Evolutionary conservation across 2,329 filamentous ascomycete species (phyloP).

Genomic region (Aspergillus alliaceus): DNA sequence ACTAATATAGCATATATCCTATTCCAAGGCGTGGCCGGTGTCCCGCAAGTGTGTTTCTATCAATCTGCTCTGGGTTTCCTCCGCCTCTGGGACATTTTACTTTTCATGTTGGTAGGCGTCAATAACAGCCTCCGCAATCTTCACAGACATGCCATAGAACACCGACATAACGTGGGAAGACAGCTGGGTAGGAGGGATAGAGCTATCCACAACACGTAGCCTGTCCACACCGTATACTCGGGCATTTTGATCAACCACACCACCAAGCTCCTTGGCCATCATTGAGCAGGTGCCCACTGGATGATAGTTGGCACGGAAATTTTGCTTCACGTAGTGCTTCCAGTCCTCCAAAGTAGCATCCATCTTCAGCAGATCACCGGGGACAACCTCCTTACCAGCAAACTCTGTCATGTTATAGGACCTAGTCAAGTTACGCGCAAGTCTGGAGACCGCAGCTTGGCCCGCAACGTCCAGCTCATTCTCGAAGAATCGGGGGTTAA

Average conservation of each 20-base stretch:
- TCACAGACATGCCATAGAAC: constrained; percentile 31
- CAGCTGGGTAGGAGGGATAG: constrained; percentile 34
- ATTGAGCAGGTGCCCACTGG: constrained; percentile 34
- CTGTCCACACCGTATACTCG: constrained; percentile 32
- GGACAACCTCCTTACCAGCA: constrained; percentile 16
- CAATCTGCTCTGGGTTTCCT: too few species aligned
- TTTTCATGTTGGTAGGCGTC: too few species aligned
- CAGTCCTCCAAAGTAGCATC: constrained; percentile 25
- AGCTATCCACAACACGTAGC: constrained; percentile 39
- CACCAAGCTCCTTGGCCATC: constrained; percentile 30
- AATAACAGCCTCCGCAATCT: constrained; percentile 21
- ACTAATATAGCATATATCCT: too few species aligned
- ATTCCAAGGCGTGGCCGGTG: too few species aligned
- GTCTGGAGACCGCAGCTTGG: constrained; percentile 27
- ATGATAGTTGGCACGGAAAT: constrained; percentile 33
- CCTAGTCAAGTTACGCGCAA: constrained; percentile 23
- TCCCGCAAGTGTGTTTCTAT: too few species aligned
- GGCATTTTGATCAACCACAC: constrained; percentile 31
- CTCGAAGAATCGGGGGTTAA: constrained; percentile 26
- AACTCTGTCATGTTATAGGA: constrained; percentile 18
- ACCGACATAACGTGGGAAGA: constrained; percentile 32
- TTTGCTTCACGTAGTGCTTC: constrained; percentile 21
- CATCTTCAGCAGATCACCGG: constrained; percentile 12
- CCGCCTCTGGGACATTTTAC: too few species aligned
- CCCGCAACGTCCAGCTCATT: constrained; percentile 30